Base-by-base conservation (phyloP, 1,284 basidiomycete species). In the Irpex rosettiformis region DNA sequence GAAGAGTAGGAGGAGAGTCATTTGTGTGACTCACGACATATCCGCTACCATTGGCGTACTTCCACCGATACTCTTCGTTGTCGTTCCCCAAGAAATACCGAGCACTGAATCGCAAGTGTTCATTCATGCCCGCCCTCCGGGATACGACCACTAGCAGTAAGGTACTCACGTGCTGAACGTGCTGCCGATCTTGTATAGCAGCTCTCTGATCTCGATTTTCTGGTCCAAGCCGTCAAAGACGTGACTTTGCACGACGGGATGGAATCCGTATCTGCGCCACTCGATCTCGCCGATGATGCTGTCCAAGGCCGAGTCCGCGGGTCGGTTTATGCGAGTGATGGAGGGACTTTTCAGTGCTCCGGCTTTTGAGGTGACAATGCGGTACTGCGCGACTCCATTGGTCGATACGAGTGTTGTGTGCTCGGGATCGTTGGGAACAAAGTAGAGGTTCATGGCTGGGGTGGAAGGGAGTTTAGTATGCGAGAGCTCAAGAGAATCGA, bases 11-110 rank as follows among this genome's bases (percentile, higher is more conserved):
- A 25, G 47, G 21, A 51, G 8, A 18, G 47, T 37, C n/a, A n/a
- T n/a, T n/a, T n/a, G 28, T 2, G 10, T 30, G 30, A 67, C 77
- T 62, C 65, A 81, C 78, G 54, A 77, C 68, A 55, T 73, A 75
- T 40, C 79, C 79, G 29, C 70, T 62, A 49, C 71, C 72, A 61
- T 73, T 76, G 48, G 73, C 64, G 45, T 69, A 66, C 62, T 79
- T 82, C 82, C 81, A 83, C 43, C 73, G 69, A 66, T 83, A 84
- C 63, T 81, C 79, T 22, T 73, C 57, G 21, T 73, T 73, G 64
- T 82, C 80, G 60, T 79, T 74, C 7, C 79, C 81, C 21, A 80
- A 62, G 60, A 84, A 84, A 64, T 79, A 80, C 13, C 79, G 74
- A 40, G 78, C 75, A 48, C 80, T 82, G 55, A 16, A 43, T 8